A percentile compares a stretch with the other conserved stretches of the same genome.
Conservation (phyloP, 2,329 filamentous ascomycete genomes). For the Cercospora citrullina region DNA sequence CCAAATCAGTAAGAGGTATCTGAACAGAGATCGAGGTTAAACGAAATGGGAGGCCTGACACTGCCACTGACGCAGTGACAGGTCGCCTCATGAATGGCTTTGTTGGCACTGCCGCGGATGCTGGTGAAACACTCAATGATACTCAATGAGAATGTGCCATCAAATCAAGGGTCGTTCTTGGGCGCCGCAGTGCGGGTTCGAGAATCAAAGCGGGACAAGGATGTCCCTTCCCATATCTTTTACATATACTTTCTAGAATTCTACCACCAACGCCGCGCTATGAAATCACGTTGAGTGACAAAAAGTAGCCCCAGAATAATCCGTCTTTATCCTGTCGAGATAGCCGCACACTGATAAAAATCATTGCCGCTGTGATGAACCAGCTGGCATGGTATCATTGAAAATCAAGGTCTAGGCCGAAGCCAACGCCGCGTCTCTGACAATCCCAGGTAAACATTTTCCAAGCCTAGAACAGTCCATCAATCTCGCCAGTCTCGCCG, state of each 20-base stretch:
- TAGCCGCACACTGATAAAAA: constrained; percentile 6
- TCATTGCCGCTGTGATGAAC: constrained; percentile 27
- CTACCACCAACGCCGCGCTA: constrained; percentile 28
- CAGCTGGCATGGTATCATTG: constrained; percentile 19
- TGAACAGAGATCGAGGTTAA: not conserved
- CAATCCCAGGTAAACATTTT: not conserved
- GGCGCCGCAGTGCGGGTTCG: not conserved
- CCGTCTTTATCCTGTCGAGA: constrained; percentile 5
- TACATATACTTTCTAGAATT: not conserved
- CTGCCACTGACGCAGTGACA: not conserved
- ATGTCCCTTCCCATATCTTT: not conserved
- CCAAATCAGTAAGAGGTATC: not conserved
- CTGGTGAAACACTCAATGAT: not conserved
- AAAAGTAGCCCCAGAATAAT: constrained; percentile 4
- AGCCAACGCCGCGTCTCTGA: not conserved
- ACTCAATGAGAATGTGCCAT: not conserved
- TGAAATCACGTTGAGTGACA: constrained; percentile 29
- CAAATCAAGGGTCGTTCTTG: not conserved
- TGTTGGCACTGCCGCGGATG: not conserved
- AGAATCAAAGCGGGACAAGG: not conserved
- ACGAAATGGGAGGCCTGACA: not conserved
- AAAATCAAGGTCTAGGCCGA: not conserved
- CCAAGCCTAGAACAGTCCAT: constrained; percentile 72
- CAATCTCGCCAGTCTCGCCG: constrained; percentile 54
- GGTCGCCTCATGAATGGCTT: not conserved